phyloP scores from a whole-genome alignment of 768 basidiomycete species.

The Lyophyllum shimeji region DNA sequence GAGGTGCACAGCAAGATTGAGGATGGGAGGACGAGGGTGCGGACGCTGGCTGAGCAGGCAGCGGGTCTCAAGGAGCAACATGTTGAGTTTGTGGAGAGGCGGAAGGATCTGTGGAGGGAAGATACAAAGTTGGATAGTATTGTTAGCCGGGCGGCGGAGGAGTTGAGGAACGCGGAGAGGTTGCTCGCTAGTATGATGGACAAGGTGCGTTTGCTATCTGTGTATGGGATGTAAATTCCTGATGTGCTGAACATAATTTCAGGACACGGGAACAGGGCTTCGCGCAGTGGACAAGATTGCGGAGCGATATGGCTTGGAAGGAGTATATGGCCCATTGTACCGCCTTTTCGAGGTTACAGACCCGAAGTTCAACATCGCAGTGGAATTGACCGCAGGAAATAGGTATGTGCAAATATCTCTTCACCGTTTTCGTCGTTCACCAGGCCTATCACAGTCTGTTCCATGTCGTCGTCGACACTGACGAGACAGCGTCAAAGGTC shows the following conservation, averaged over 20 bases:
- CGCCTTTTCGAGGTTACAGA: conserved; percentile 91
- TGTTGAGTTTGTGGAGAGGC: conserved; percentile 67
- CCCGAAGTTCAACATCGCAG: conserved; percentile 83
- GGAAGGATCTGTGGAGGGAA: conserved; percentile 95
- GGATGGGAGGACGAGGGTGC: conserved; percentile 58
- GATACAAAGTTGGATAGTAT: conserved; percentile 85
- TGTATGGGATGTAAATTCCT: neutral
- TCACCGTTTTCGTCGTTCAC: neutral
- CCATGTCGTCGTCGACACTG: conserved; percentile 97
- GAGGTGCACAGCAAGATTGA: conserved; percentile 60
- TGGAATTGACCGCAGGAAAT: conserved; percentile 94
- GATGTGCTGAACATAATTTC: conserved; percentile 3
- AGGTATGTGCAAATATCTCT: conserved; percentile 55
- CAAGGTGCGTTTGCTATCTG: conserved; percentile 52
- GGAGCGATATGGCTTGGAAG: conserved; percentile 68
- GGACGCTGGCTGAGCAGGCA: conserved; percentile 62
- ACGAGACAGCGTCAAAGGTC: conserved; percentile 88
- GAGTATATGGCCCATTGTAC: conserved; percentile 94
- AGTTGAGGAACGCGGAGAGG: conserved; percentile 80
- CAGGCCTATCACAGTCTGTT: conserved; percentile 62
- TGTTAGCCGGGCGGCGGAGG: conserved; percentile 73
- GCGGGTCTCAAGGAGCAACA: conserved; percentile 63
- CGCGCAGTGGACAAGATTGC: conserved; percentile 85
- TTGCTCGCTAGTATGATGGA: conserved; percentile 91
- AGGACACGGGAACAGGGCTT: conserved; percentile 92